Base-by-base conservation (phyloP, 345 rosid genomes). In the Gossypium sturtianum region DNA sequence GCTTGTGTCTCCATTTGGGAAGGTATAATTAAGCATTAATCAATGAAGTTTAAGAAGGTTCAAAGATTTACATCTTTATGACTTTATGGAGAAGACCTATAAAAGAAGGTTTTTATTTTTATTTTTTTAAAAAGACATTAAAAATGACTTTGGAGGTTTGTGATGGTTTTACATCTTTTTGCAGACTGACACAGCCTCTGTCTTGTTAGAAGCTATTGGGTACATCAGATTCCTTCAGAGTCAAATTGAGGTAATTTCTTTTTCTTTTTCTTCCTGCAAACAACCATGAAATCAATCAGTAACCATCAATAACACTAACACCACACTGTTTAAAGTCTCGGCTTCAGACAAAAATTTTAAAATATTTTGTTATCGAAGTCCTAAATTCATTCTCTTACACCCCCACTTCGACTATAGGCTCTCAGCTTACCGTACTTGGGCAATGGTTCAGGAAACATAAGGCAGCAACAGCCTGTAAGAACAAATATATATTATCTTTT, bases 101-200 rank as follows among this genome's bases (percentile, higher is more conserved):
- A 72, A 82, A 70, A 34, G 65, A 56, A 27, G 41, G 19, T 5
- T 34, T 34, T 34, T 5, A 34, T 34, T 34, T 34, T 34, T 34
- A 34, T 34, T 10, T 34, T 45, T 6, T 6, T 0, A 22, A 11
- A 29, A 75, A 73, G 73, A 75, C 48, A 22, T 48, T 74, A 71
- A 78, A 75, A 62, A 75, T 77, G 75, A 74, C 66, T 84, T 84
- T 80, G 85, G 81, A 81, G 72, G 80, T 48, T 78, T 78, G 76
- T 83, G 75, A 81, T 84, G 83, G 84, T 12, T 53, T 7, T 53
- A 77, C 74, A 78, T 70, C 54, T 85, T 75, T 86, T 84, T 88
- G 90, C 98, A 95, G 99, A 95, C 98, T 91, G 99, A 95, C 94
- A 93, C 99, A 71, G 99, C 98, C 74, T 93, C 99, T 78, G 99